These are phyloP conservation scores for Populus ilicifolia DNA, from an alignment of 345 rosid genomes.

Conservation along the genomic window DNA sequence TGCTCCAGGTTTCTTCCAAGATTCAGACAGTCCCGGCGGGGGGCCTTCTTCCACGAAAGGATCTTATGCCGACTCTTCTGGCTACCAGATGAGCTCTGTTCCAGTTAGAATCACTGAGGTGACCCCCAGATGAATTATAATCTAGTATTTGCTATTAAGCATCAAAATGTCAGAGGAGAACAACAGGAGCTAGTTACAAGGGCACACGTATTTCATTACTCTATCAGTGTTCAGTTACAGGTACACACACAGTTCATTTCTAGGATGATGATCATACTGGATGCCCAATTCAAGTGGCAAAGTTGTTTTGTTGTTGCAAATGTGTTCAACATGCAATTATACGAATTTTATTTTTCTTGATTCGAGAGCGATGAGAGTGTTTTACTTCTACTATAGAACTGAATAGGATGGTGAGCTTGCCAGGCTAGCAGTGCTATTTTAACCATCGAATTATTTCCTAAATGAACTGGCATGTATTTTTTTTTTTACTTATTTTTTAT, in stretches of 20 bases:
- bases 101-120: conserved; percentile 55
- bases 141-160: neutral
- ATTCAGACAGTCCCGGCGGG: conserved; percentile 15
- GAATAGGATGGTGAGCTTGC: neutral
- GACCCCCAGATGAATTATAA: conserved; percentile 44
- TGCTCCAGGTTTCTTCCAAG: conserved; percentile 58
- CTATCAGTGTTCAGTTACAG: neutral
- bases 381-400: neutral
- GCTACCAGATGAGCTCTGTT: conserved; percentile 43
- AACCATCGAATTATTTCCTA: neutral
- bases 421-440: neutral
- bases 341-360: neutral
- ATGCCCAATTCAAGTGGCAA: neutral
- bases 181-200: neutral
- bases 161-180: neutral
- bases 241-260: neutral
- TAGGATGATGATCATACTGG: neutral
- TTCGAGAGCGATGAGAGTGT: neutral
- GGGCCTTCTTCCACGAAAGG: conserved; percentile 27
- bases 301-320: neutral
- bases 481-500: no score
- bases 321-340: neutral
- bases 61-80: conserved; percentile 23
- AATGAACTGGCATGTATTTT: no score
- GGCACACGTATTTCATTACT: neutral